Evolutionary conservation across 305 asterid genomes (phyloP).

Genomic region (Ilex paraguariensis): DNA sequence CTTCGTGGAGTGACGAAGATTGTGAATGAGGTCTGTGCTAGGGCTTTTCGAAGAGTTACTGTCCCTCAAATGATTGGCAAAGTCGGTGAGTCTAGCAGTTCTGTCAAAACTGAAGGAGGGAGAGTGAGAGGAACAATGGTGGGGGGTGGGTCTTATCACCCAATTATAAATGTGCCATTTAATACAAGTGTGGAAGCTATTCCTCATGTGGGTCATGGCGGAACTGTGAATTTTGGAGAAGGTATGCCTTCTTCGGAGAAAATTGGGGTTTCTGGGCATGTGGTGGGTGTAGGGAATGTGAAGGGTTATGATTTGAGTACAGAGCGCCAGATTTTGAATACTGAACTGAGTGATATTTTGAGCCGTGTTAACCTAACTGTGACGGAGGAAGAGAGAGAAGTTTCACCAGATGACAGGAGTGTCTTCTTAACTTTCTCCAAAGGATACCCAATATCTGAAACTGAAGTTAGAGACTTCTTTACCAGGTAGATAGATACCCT

Average conservation of each 20-base stretch:
- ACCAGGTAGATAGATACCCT: constrained; percentile 32
- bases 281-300: too few relatives aligned
- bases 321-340: constrained; percentile 6
- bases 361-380: constrained; percentile 3
- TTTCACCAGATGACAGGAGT: constrained; percentile 51
- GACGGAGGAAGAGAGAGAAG: constrained; percentile 14
- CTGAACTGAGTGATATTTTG: constrained; percentile 17
- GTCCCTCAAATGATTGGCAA: neutral
- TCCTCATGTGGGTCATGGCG: too few relatives aligned
- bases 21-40: constrained; percentile 31
- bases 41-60: constrained; percentile 31
- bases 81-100: constrained; percentile 21
- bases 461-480: constrained; percentile 56
- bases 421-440: constrained; percentile 63
- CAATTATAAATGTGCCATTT: constrained; percentile 9
- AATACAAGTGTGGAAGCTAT: too few relatives aligned
- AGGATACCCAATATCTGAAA: constrained; percentile 49
- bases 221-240: too few relatives aligned
- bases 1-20: constrained; percentile 21
- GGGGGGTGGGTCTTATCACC: constrained; percentile 4
- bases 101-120: constrained; percentile 1
- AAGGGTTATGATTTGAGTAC: constrained; percentile 1
- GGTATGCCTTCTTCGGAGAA: too few relatives aligned
- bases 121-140: neutral
- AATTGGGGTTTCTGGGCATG: too few relatives aligned